These are phyloP conservation scores for Thymus quinquecostatus DNA, from an alignment of 257 asterid genomes.

Conservation along the genomic window DNA sequence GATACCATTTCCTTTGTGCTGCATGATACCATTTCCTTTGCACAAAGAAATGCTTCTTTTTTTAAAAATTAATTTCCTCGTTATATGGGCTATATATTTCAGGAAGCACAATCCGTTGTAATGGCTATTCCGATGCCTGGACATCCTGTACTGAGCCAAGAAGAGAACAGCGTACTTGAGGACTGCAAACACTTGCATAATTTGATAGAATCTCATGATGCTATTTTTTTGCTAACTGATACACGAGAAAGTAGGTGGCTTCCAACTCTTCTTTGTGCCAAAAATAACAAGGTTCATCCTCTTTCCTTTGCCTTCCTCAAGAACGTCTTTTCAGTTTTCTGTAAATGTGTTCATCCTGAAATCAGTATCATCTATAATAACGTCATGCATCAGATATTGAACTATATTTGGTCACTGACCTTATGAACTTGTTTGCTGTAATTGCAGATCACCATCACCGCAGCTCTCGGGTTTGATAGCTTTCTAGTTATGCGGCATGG, in stretches of 20 bases:
- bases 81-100: constrained; percentile 20
- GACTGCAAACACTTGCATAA: constrained; percentile 67
- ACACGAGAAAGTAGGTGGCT: constrained; percentile 99
- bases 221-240: constrained; percentile 81
- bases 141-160: constrained; percentile 73
- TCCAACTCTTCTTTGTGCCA: constrained; percentile 87
- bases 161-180: constrained; percentile 69
- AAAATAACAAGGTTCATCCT: constrained; percentile 72
- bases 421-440: constrained; percentile 27
- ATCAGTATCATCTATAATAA: constrained; percentile 12
- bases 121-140: constrained; percentile 99
- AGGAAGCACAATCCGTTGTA: constrained; percentile 85
- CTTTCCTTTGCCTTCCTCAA: constrained; percentile 7
- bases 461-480: constrained; percentile 97
- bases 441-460: constrained; percentile 75
- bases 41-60: too few relatives aligned
- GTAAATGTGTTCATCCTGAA: neutral
- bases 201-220: constrained; percentile 84
- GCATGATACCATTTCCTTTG: constrained; percentile 23
- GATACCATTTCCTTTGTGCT: constrained; percentile 25
- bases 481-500: constrained; percentile 99
- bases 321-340: constrained; percentile 15
- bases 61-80: too few relatives aligned
- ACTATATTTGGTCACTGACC: constrained; percentile 10
- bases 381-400: constrained; percentile 9